Base-by-base conservation (phyloP, 1,284 basidiomycete genomes). In the Ustilago tritici region DNA sequence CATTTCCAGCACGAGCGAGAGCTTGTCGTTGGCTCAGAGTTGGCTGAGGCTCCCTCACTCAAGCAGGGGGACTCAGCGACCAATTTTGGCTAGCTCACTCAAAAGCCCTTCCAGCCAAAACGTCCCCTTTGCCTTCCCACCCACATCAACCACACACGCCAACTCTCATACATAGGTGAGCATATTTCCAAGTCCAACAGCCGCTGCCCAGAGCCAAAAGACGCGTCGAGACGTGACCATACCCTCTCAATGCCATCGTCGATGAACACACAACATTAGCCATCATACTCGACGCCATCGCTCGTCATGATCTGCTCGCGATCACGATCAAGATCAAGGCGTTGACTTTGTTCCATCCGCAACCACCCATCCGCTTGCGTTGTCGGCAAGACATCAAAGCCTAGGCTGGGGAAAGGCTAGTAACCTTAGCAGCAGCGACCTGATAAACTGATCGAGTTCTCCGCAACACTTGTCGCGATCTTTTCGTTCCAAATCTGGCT, bases 221-320 rank as follows among this genome's bases (percentile, higher is more conserved):
- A 76, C 68, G 70, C 70, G 69, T 72, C 65, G 56, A 65, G 69
- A 72, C 69, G 68, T 69, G 74, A 62, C 52, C 17, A 55, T 76
- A 52, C 55, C 62, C 52, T 36, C 40, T 43, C 68, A 38, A 53
- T 65, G 60, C 40, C 46, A 55, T 67, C 58, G 59, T 40, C 54
- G 56, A 32, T 57, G 53, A 32, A 34, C 23, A 60, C 38, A 53
- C 64, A 62, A 50, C 66, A 60, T 66, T 54, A 67, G 28, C 47
- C 40, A 63, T 8, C 46, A 7, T 53, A 49, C 41, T 63, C 56
- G 57, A 60, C 62, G 72, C 65, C 65, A 75, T 63, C 56, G 54
- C 41, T 43, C 56, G 56, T 43, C 56, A 47, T 50, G 58, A 52
- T 60, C 49, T 69, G 64, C 62, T 75, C 66, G 60, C 67, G 66